Conservation (phyloP, 2,329 filamentous ascomycete species). For the Hymenoscyphus scutula region DNA sequence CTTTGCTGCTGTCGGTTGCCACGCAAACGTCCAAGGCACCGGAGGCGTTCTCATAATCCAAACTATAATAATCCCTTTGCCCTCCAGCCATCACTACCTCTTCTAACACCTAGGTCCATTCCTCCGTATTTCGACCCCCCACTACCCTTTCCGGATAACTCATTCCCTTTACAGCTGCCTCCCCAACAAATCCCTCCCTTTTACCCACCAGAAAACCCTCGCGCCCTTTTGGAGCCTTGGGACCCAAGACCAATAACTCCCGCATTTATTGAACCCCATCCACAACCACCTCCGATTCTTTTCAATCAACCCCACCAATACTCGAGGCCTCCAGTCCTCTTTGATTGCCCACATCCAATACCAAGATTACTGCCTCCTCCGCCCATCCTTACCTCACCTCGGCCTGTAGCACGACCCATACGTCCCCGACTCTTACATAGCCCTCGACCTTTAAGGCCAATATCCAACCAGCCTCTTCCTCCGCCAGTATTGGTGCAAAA, state of each 20-base stretch:
- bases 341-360: neutral
- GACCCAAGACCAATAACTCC: neutral
- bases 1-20: conserved; percentile 1
- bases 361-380: neutral
- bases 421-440: neutral
- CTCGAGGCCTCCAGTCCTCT: neutral
- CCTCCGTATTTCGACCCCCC: neutral
- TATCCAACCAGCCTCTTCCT: neutral
- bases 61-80: conserved; percentile 2
- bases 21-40: neutral
- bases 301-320: neutral
- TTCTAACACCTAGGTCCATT: neutral
- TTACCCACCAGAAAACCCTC: neutral
- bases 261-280: neutral
- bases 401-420: neutral
- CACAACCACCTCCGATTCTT: neutral
- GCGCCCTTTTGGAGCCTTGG: neutral
- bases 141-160: neutral
- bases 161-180: neutral
- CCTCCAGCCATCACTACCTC: neutral
- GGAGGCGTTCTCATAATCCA: neutral
- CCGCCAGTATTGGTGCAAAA: neutral
- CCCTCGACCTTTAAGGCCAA: neutral
- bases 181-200: neutral
- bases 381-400: neutral